phyloP scores from a whole-genome alignment of 345 rosid genomes.

The Eucalyptus sp. region DNA sequence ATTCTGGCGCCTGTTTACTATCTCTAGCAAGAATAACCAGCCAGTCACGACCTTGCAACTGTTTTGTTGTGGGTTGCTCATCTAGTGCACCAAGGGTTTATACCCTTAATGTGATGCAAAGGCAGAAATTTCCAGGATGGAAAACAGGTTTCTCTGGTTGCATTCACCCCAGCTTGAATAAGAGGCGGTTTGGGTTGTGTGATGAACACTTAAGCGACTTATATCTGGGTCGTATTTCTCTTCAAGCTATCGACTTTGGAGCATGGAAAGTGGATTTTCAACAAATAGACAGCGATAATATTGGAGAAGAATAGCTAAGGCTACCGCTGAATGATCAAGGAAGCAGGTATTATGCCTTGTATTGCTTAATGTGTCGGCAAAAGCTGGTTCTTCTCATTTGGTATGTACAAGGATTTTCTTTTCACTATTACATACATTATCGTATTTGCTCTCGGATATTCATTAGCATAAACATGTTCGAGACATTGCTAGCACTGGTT shows the following conservation, averaged over 20 bases:
- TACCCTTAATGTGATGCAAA: constrained; percentile 75
- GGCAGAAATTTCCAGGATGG: constrained; percentile 94
- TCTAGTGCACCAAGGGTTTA: constrained; percentile 65
- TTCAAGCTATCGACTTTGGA: constrained; percentile 71
- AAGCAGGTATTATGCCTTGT: neutral
- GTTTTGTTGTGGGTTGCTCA: constrained; percentile 65
- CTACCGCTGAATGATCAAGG: neutral
- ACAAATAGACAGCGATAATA: neutral
- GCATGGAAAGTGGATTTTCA: constrained; percentile 29
- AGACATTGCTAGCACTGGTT: neutral
- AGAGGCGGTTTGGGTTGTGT: constrained; percentile 70
- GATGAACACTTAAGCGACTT: constrained; percentile 60
- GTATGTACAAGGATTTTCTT: neutral
- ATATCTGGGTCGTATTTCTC: constrained; percentile 62
- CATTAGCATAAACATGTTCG: neutral
- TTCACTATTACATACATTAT: neutral
- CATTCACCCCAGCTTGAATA: constrained; percentile 79
- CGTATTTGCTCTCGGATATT: neutral
- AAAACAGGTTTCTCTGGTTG: constrained; percentile 76
- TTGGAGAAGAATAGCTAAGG: neutral
- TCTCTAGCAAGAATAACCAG: constrained; percentile 67
- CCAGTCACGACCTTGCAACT: constrained; percentile 62
- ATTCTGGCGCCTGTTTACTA: constrained; percentile 53
- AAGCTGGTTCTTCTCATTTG: neutral
- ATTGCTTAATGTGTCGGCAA: neutral